Base-by-base conservation (phyloP, 2,329 filamentous ascomycete species). In the Pyrenophora teres region DNA sequence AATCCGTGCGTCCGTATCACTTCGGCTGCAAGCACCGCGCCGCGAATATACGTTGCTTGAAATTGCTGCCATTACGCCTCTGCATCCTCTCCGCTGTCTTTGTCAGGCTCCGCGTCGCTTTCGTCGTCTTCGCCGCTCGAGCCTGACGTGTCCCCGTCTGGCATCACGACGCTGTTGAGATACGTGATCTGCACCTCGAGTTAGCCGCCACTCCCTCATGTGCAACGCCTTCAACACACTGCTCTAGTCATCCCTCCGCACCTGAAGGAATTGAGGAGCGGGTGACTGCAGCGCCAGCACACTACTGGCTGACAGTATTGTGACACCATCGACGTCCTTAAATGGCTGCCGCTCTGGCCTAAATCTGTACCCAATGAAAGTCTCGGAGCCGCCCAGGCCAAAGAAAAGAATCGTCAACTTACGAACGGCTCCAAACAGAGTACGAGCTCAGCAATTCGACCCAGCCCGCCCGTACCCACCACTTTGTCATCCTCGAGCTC, bases 391-490 rank as follows among this genome's bases (percentile, higher is more conserved):
- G 25, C 4, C 10, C 45, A 30, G 31, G 13, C 43, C 10, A n/a
- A 35, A 13, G 12, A 16, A 43, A 31, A 40, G 36, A 36, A 36
- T 21, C 19, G 15, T 47, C 40, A 53, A 83, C 89, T 87, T 77
- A 95, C 91, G 77, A 93, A 96, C 36, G 87, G 87, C 56, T 85
- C 84, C 82, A 96, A 83, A 44, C 84, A 80, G 27, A 79, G 77
- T 59, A 96, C 77, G 18, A 91, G 75, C 33, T 82, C 79, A 44
- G 80, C 78, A 45, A 96, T 80, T 65, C 82, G 83, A 25, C 86
- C 81, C 73, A 91, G 81, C 13, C 83, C 85, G 64, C 84, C 77
- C 40, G 82, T 76, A 39, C 80, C 79, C 31, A 86, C 78, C 16
- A 96, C 79, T 40, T 89, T 78, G 8, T 80, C 74, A 63, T 86